Evolutionary conservation across 345 rosid genomes (phyloP), one percentile per base, ranked within the genome.

Genomic region (Laguncularia racemosa): DNA sequence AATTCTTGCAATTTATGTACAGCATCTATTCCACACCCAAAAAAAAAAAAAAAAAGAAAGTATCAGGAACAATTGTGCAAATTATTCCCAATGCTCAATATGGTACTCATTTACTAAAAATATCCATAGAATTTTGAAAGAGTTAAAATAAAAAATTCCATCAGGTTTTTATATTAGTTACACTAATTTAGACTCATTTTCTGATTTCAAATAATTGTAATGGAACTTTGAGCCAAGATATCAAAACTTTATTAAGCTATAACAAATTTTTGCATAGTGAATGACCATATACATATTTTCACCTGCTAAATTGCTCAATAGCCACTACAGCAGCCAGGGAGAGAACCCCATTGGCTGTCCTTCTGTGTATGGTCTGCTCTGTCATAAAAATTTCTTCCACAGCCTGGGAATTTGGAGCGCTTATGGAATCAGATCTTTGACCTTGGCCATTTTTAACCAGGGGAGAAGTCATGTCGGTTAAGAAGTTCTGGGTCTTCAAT

Each of bases 301-400:
- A 89, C 99, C 99, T 89, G 82, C 99, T 84, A 80, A 93, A 93
- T 67, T 93, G 97, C 76, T 89, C 97, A 48, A 93, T 82, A 55
- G 97, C 88, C 57, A 86, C 73, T 43, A 83, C 71, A 62, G 99
- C 93, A 62, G 88, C 84, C 50, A 76, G 58, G 6, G 97, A 89
- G 49, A 93, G 86, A 65, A 63, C 45, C 46, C 97, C 90, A 43
- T 72, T 81, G 0, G 80, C 78, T 33, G 83, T 86, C 56, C 72
- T 66, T 17, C 86, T 66, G n/a, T 68, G 46, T 65, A 85, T 65
- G 1, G 96, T 87, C 77, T 76, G 89, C 52, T 93, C 96, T 19
- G 74, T 84, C 62, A 85, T 70, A 62, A 82, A 84, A 44, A 87
- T 78, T 40, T 86, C 89, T 70, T 83, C 86, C 80, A 84, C 68